Percentiles rank a stretch among this genome's conserved stretches.
Evolutionary conservation across 1,139 yeast genomes (phyloP).

Genomic region (Diutina rugosa): DNA sequence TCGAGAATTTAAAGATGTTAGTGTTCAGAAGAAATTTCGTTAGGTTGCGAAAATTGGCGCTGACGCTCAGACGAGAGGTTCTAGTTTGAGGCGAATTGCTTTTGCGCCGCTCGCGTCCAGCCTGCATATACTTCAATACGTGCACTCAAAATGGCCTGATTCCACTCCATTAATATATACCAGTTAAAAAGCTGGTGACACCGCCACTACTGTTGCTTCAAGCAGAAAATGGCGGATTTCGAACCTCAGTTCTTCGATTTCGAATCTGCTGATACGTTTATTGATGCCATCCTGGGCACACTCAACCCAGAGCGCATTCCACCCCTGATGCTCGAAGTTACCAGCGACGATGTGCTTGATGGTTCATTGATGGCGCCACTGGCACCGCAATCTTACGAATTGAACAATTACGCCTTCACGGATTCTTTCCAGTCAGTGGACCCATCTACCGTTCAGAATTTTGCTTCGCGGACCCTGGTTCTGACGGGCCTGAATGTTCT

Average conservation of each 20-base stretch:
- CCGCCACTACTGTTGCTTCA: neutral
- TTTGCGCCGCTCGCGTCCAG: neutral
- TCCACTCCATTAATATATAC: neutral
- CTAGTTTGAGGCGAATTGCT: neutral
- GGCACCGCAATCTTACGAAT: neutral
- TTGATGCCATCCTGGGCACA: neutral
- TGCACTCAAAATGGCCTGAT: neutral
- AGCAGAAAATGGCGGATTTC: neutral
- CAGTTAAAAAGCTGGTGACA: neutral
- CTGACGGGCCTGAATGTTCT: neutral
- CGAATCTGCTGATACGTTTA: neutral
- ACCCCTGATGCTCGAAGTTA: neutral
- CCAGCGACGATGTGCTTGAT: neutral
- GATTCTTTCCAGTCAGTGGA: neutral
- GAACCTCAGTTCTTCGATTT: conserved; percentile 1
- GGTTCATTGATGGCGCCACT: neutral
- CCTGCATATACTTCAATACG: neutral
- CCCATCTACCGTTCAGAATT: neutral
- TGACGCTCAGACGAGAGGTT: neutral
- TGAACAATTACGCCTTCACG: neutral
- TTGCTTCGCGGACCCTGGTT: neutral
- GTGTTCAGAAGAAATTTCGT: no score
- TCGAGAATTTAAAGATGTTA: no score
- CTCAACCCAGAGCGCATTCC: neutral
- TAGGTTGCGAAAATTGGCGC: neutral